Evolutionary conservation across 768 basidiomycete genomes (phyloP), one percentile per base, ranked within the genome.

Genomic region (Leccinum longicurvipes): DNA sequence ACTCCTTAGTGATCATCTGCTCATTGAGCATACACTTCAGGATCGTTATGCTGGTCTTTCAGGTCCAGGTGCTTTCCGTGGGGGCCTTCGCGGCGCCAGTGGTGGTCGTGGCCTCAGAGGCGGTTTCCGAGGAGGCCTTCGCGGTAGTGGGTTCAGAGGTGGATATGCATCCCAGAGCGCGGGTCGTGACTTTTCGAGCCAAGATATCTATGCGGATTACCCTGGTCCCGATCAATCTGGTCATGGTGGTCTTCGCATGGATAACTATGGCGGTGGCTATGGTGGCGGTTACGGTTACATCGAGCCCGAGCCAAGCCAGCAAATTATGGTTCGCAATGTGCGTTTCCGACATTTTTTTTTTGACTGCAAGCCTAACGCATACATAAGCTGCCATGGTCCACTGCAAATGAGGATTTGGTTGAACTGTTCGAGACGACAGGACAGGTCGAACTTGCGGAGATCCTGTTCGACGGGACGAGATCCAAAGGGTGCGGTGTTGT

Each of bases 321-420:
- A 99, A 76, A 98, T 99, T 67, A 91, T 96, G 84, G 95, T 98
- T 64, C 87, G 93, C 74, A 99, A 99, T 72, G 96, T 97, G 71
- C 72, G 96, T 86, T 12, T 32, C 4, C 2, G 14, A 14, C n/a
- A 12, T 24, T 45, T 24, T n/a, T 15, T 12, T 5, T 39, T 24
- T 29, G n/a, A 48, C 25, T 32, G 24, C 12, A 21, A 12, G 34
- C 32, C 28, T 50, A 23, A 53, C 17, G 10, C 47, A 34, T 46
- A 55, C 47, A 54, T 21, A 60, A 98, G 96, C 74, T 99, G 17
- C 96, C 96, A 1, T 99, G 95, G 95, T 98, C 96, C 10, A 99
- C 96, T 45, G 94, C 96, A 7, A 98, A 99, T 70, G 96, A 99
- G 70, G 96, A 99, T 70, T 76, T 99, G 44, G 95, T 99, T 21